phyloP scores from a whole-genome alignment of 2,329 filamentous ascomycete genomes.

The Trematosphaeria pertusa region DNA sequence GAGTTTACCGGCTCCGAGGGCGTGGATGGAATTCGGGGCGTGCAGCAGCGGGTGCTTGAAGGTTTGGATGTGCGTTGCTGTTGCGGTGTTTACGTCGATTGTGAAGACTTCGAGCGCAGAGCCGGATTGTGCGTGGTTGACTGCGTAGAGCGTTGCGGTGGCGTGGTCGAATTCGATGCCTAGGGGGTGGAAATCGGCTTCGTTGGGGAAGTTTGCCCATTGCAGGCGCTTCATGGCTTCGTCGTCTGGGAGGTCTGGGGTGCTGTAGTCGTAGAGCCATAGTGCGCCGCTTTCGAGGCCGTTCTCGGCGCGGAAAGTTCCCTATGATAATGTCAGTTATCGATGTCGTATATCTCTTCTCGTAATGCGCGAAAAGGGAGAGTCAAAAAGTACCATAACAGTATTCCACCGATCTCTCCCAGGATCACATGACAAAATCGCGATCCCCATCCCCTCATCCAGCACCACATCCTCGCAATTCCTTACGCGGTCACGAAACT shows the following conservation, averaged over 20 bases:
- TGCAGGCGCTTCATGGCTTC: constrained; percentile 33
- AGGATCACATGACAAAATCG: constrained; percentile 53
- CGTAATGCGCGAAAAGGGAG: neutral
- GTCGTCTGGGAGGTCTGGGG: constrained; percentile 19
- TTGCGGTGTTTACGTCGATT: constrained; percentile 26
- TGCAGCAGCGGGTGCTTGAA: constrained; percentile 42
- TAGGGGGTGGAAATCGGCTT: constrained; percentile 51
- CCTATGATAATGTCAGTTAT: constrained; percentile 23
- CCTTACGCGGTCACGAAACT: constrained; percentile 44
- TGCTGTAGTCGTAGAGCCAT: constrained; percentile 50
- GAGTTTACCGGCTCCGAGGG: constrained; percentile 40
- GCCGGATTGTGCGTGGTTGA: constrained; percentile 48
- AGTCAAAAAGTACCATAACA: constrained; percentile 49
- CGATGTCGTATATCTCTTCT: too few relatives aligned
- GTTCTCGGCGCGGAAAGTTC: constrained; percentile 34
- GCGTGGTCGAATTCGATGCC: constrained; percentile 48
- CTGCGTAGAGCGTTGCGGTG: constrained; percentile 47
- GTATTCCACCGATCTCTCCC: constrained; percentile 55
- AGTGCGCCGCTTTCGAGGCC: constrained; percentile 35
- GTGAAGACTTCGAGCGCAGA: constrained; percentile 43
- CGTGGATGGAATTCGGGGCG: constrained; percentile 50
- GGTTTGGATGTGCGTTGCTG: constrained; percentile 38
- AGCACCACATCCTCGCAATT: constrained; percentile 55
- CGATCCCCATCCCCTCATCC: constrained; percentile 45
- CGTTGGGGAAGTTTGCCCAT: constrained; percentile 30